phyloP scores from a whole-genome alignment of 75 land plant genomes.

The Isoetes taiwanensis region DNA sequence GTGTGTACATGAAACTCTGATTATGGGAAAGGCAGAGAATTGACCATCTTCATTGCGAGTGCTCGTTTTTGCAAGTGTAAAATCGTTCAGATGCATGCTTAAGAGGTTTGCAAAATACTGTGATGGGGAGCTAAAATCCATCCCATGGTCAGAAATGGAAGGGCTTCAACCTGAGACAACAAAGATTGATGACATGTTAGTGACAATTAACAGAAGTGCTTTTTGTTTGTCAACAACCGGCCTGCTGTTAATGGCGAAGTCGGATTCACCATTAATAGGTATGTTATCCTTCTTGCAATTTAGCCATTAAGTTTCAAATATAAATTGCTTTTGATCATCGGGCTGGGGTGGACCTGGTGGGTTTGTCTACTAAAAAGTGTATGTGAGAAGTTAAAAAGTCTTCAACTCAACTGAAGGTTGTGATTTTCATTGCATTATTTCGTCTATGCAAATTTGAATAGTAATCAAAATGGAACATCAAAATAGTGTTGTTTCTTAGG shows the following conservation, averaged over 20 bases:
- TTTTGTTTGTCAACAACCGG: not conserved
- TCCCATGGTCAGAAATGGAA: conserved; percentile 2
- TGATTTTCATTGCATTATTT: no score
- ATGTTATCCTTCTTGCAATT: not conserved
- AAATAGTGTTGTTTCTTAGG: no score
- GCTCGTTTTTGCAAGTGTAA: no score
- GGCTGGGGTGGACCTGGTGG: conserved; percentile 6
- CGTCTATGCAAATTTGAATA: no score
- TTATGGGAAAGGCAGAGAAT: no score
- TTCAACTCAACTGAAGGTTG: no score
- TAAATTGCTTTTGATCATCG: not conserved
- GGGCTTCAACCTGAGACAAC: not conserved
- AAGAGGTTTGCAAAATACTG: conserved; percentile 2
- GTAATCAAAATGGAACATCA: no score
- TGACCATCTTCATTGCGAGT: no score
- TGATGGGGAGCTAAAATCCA: not conserved
- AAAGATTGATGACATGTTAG: not conserved
- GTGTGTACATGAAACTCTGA: no score
- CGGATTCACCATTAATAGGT: not conserved
- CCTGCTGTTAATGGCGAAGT: conserved; percentile 9
- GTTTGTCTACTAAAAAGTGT: not conserved
- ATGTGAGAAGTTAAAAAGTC: no score
- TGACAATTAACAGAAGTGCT: not conserved
- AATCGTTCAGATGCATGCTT: no score
- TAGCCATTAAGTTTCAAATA: not conserved